Evolutionary conservation across 805 yeast genomes (phyloP).

Genomic region (Candida orba): DNA sequence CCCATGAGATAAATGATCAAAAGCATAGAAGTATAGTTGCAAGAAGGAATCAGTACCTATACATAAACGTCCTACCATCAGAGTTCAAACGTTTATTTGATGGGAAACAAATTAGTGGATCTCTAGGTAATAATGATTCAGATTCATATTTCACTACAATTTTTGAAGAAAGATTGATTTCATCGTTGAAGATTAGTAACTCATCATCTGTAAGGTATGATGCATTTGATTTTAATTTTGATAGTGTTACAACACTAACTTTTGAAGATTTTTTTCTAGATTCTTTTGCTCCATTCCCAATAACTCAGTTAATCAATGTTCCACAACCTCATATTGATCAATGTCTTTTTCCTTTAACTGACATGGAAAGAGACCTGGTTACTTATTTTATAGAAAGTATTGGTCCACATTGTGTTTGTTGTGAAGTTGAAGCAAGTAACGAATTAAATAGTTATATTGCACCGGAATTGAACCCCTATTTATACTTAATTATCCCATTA

Average conservation of each 20-base stretch:
- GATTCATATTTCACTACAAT: constrained; percentile 2
- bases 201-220: constrained; percentile 4
- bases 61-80: constrained; percentile 6
- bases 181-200: constrained; percentile 8
- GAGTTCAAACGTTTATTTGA: constrained; percentile 5
- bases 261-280: constrained; percentile 18
- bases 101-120: constrained; percentile 8
- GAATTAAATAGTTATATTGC: constrained; percentile 12
- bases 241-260: constrained; percentile 7
- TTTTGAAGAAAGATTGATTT: constrained; percentile 13
- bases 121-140: neutral
- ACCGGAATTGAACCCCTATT: constrained; percentile 31
- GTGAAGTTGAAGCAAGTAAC: constrained; percentile 22
- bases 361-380: constrained; percentile 18
- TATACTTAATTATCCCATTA: constrained; percentile 31
- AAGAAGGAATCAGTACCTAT: constrained; percentile 10
- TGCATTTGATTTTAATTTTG: constrained; percentile 15
- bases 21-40: constrained; percentile 6
- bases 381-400: constrained; percentile 29
- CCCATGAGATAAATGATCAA: neutral
- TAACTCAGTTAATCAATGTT: constrained; percentile 11
- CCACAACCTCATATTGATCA: constrained; percentile 13
- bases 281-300: constrained; percentile 18
- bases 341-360: constrained; percentile 8
- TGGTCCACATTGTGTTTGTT: constrained; percentile 35